Base-by-base conservation (phyloP, 768 basidiomycete species). In the Leccinellum rugosiceps region DNA sequence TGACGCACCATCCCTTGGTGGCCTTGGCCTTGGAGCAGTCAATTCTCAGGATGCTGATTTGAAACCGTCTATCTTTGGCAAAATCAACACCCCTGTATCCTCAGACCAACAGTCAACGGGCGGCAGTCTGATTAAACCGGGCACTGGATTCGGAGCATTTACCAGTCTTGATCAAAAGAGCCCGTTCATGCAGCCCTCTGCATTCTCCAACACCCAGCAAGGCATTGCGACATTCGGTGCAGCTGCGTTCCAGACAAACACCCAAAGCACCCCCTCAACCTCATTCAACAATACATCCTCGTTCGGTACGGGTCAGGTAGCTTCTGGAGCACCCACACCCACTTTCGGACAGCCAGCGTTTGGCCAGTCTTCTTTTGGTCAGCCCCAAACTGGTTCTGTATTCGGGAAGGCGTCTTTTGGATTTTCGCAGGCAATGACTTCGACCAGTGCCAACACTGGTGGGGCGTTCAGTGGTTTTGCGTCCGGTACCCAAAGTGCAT, bases 271-370 rank as follows among this genome's bases (percentile, higher is more conserved):
- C 38, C 62, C 64, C 41, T 62, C 67, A 35, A 65, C 58, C 41
- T 49, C 65, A 28, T 65, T 72, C 25, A 69, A 73, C 13, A 77
- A 76, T 50, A 2, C 59, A 10, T 57, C 72, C 23, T 61, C 66
- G 2, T 79, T 77, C n/a, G 50, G 62, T 50, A 35, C 50, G 2
- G 74, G 70, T 3, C 75, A 74, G 57, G 58, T 78, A 4, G 58
- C 63, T 11, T 78, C 78, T 51, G 67, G 70, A 13, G 10, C 56
- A 44, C 41, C 58, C 35, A 38, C 62, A 25, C 58, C 72, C 35
- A 56, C 62, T 6, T 80, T 78, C 58, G 78, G 76, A 2, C 72
- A 75, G 43, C 58, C 76, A 8, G 60, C 72, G 3, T 80, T 81
- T 58, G 76, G 77, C 2, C 72, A 76, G 49, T 59, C 76, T 19